Evolutionary conservation across 495 filamentous ascomycete species (phyloP).

Genomic region (Xylaria longipes): DNA sequence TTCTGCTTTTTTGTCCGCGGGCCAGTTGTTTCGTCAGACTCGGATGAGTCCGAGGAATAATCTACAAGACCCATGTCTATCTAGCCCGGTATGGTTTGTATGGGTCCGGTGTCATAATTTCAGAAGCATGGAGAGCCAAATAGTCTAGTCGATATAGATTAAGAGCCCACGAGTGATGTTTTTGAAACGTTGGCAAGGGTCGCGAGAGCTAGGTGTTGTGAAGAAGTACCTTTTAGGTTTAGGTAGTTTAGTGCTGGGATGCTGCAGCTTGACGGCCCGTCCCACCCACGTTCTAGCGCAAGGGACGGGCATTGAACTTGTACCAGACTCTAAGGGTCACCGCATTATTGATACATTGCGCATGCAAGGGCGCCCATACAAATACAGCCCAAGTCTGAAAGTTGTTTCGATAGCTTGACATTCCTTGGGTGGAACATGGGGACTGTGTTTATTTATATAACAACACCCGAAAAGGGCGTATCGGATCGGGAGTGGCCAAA

Average conservation of each 20-base stretch:
- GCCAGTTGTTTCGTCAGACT: slow-evolving; percentile 33
- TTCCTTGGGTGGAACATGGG: too few species aligned
- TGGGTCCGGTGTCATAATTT: background rate
- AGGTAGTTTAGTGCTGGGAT: background rate
- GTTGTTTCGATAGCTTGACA: too few species aligned
- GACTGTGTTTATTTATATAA: too few species aligned
- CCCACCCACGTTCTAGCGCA: background rate
- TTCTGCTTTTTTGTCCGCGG: slow-evolving; percentile 35
- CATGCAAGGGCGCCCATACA: too few species aligned
- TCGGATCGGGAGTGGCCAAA: background rate
- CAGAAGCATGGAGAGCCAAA: background rate
- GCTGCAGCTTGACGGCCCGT: background rate
- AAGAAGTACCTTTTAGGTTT: background rate
- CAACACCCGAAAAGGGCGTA: too few species aligned
- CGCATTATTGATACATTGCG: too few species aligned
- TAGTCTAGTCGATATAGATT: background rate
- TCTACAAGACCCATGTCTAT: slow-evolving; percentile 68
- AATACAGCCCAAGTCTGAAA: too few species aligned
- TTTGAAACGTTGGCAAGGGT: background rate
- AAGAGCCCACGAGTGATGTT: background rate
- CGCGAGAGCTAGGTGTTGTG: background rate
- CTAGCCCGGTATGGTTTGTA: background rate
- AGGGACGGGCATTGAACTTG: background rate
- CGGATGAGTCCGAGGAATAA: slow-evolving; percentile 67
- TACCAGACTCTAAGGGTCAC: too few species aligned